Base-by-base conservation (phyloP, 345 rosid species). In the Citrus sp. region DNA sequence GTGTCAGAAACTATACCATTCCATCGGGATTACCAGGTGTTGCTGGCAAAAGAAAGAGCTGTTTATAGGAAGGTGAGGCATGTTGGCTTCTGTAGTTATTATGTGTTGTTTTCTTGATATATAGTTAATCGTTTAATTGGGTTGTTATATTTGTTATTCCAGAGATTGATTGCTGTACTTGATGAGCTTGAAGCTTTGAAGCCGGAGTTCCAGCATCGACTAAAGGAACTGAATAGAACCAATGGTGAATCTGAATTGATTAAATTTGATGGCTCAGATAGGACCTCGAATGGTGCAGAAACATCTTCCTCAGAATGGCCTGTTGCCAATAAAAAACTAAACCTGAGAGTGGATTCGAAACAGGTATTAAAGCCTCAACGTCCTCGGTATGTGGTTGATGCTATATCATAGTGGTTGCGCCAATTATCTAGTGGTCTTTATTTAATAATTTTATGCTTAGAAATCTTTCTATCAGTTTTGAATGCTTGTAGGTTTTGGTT, bases 1-100 rank as follows among this genome's bases (percentile, higher is more conserved):
- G 93, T 94, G 34, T 90, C 97, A 51, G 99, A 96, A 83, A 96
- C 98, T 8, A 96, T 94, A 77, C 99, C 98, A 0, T 90, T 80
- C 72, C 99, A 96, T 86, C 92, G 89, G 78, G 99, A 94, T 82
- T 94, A 92, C 70, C 95, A 84, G 42, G 84, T 75, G 42, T 81
- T 84, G 73, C 87, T 78, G 81, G 75, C 85, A 49, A 94, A 87
- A 82, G 98, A 89, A 77, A 91, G 88, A 79, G 78, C 81, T 7
- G 75, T 51, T 79, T 89, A 87, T 82, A 92, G 78, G 87, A 94
- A 92, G 98, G 98, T 94, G 81, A 85, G 88, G 54, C 58, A 37
- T 79, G 79, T 30, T 64, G 32, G 63, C 68, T 74, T 37, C 51
- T 30, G 70, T 40, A 30, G 37, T 62, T 69, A 9, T 10, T 75